Evolutionary conservation across 2,329 filamentous ascomycete genomes (phyloP), one percentile per base, ranked within the genome.

Genomic region (Fusarium longipes): DNA sequence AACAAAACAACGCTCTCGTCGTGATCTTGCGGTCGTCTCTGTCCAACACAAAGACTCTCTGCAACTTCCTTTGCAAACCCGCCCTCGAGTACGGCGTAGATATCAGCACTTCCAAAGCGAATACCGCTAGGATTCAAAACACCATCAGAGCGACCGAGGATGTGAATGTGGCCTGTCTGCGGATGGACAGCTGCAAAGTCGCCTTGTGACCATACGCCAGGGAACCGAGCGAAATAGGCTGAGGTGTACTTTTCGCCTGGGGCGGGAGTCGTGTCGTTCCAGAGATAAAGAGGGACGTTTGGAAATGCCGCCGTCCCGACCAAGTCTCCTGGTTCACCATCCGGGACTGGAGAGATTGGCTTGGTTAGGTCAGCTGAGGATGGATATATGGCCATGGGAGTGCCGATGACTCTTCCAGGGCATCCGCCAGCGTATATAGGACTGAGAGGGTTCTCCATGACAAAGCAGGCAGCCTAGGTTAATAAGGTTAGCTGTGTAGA

Each of bases 21-120:
- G 5, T 72, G 60, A 55, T 88, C 86, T 11, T 75, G 67, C 1
- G 87, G 87, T 27, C 93, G 79, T 20, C 92, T 81, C 78, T 95
- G 92, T 0, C 93, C 93, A 0, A 96, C 91, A 57, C 92, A 95
- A 27, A 96, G 83, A n/a, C 88, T 89, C 73, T 96, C 93, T 6
- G 83, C 82, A 5, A 96, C 79, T 48, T 83, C 80, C 17, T 85
- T 82, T 0, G 86, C 80, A 64, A 95, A 94, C 54, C 85, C 81
- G 24, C 83, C 80, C 77, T 93, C 90, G 6, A 94, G 77, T 1
- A 94, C 90, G 14, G 84, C 85, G 76, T 96, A 96, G 32, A 96
- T 91, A 76, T 96, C 93, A 1, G 91, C 89, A 6, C 88, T 91
- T 0, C 92, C 93, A 72, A 96, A 96, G 0, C 92, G 84, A 12